These are phyloP conservation scores for Dillenia suffruticosa DNA, from an alignment of 164 flowering plant genomes.

Conservation along the genomic window DNA sequence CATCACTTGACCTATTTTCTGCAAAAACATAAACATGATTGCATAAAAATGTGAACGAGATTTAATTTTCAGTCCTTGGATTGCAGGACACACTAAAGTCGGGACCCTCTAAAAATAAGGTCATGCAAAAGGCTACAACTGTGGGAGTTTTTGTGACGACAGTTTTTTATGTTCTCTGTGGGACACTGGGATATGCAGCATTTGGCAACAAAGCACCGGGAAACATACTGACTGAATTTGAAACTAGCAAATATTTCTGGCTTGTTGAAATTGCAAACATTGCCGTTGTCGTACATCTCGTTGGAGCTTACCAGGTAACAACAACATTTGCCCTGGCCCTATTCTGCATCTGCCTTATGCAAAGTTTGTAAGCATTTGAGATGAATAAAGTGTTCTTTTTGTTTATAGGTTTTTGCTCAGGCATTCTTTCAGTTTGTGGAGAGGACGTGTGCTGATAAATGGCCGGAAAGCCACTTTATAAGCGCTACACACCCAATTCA, in stretches of 20 bases:
- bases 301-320: conserved; percentile 17
- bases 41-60: too few relatives aligned
- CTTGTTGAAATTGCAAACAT: conserved; percentile 41
- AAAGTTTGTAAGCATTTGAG: background rate
- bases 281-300: conserved; percentile 33
- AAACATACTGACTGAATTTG: conserved; percentile 49
- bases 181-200: conserved; percentile 27
- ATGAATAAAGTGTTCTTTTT: background rate
- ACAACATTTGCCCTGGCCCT: too few relatives aligned
- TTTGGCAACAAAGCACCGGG: conserved; percentile 29
- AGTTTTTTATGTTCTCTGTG: conserved; percentile 43
- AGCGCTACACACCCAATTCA: background rate
- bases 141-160: conserved; percentile 35
- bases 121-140: conserved; percentile 44
- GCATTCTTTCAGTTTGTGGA: conserved; percentile 14
- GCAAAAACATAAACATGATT: too few relatives aligned
- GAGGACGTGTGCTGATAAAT: background rate
- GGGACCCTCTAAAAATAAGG: conserved; percentile 44
- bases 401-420: conserved; percentile 11
- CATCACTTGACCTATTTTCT: too few relatives aligned
- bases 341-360: too few relatives aligned
- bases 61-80: too few relatives aligned
- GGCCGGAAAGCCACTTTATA: conserved; percentile 9
- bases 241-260: conserved; percentile 49
- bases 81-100: conserved; percentile 45